Evolutionary conservation across 495 filamentous ascomycete genomes (phyloP).

Genomic region (Haplographium delicatum): DNA sequence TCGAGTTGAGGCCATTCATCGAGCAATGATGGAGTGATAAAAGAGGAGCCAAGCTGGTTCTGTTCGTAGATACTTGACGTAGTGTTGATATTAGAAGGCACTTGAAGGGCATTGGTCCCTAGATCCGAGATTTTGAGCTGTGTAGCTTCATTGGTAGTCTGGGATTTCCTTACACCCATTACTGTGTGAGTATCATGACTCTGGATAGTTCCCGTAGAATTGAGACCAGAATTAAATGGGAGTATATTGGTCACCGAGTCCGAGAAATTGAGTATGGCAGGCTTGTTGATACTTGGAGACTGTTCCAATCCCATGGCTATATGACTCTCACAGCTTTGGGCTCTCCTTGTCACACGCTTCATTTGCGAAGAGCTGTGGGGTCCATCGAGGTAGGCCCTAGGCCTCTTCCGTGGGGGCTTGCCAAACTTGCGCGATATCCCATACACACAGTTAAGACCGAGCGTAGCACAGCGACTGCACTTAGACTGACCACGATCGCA

Average conservation of each 20-base stretch:
- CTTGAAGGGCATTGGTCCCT: background rate
- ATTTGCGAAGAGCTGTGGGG: background rate
- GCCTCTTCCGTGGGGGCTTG: conserved; percentile 18
- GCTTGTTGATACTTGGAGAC: conserved; percentile 4
- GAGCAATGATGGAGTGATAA: background rate
- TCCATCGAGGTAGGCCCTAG: background rate
- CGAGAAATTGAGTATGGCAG: conserved; percentile 2
- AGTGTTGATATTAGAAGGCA: conserved; percentile 1
- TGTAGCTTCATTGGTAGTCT: background rate
- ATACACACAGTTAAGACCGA: conserved; percentile 35
- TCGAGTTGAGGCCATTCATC: conserved; percentile 20
- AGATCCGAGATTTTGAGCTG: conserved; percentile 1
- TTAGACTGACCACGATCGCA: conserved; percentile 34
- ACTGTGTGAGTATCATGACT: background rate
- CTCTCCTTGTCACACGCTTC: conserved; percentile 1
- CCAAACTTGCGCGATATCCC: conserved; percentile 32
- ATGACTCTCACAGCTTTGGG: background rate
- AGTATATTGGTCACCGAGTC: background rate
- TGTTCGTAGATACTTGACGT: conserved; percentile 2
- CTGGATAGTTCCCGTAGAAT: background rate
- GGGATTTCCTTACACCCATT: background rate
- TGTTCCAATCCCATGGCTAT: conserved; percentile 4
- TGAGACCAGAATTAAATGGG: conserved; percentile 5
- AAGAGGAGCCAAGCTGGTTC: background rate
- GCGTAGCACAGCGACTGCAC: conserved; percentile 33